Conservation (phyloP, 148 eudicot species). For the Euryodendron excelsum region DNA sequence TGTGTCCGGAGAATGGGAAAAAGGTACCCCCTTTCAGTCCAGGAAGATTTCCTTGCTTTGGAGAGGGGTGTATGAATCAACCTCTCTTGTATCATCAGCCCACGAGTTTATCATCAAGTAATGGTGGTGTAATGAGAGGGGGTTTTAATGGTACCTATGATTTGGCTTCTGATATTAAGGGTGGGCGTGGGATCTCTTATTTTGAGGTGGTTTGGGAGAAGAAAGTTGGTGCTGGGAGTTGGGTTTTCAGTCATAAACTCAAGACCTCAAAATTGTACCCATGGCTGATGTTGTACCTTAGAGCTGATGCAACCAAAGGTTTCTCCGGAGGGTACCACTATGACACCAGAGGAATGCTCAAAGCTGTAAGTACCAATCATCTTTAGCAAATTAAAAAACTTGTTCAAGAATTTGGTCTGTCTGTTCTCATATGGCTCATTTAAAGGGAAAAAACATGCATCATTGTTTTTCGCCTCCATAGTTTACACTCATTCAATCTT, state of each 20-base stretch:
- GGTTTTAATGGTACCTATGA: slow-evolving; percentile 67
- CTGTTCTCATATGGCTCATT: neutral
- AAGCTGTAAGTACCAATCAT: slow-evolving; percentile 37
- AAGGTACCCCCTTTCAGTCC: slow-evolving; percentile 47
- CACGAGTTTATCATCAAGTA: slow-evolving; percentile 28
- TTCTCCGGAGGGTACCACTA: slow-evolving; percentile 63
- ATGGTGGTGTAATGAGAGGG: slow-evolving; percentile 44
- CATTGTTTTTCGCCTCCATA: neutral
- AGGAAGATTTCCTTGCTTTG: slow-evolving; percentile 71
- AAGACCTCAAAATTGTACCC: slow-evolving; percentile 48
- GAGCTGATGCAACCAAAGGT: slow-evolving; percentile 60
- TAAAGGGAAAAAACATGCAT: neutral
- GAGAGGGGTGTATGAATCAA: slow-evolving; percentile 81
- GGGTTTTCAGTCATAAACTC: slow-evolving; percentile 55
- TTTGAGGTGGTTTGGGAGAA: slow-evolving; percentile 57
- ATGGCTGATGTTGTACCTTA: slow-evolving; percentile 56
- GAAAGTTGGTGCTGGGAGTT: slow-evolving; percentile 42
- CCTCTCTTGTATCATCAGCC: slow-evolving; percentile 50
- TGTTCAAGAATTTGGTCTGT: neutral
- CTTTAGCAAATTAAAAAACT: neutral
- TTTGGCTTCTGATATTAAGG: slow-evolving; percentile 12
- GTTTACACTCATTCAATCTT: neutral
- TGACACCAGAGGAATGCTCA: slow-evolving; percentile 60
- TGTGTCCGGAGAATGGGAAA: slow-evolving; percentile 77
- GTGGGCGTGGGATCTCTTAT: slow-evolving; percentile 27